Evolutionary conservation across 2,329 filamentous ascomycete species (phyloP), one percentile per base, ranked within the genome.

Genomic region (Paracamarosporium sp.): DNA sequence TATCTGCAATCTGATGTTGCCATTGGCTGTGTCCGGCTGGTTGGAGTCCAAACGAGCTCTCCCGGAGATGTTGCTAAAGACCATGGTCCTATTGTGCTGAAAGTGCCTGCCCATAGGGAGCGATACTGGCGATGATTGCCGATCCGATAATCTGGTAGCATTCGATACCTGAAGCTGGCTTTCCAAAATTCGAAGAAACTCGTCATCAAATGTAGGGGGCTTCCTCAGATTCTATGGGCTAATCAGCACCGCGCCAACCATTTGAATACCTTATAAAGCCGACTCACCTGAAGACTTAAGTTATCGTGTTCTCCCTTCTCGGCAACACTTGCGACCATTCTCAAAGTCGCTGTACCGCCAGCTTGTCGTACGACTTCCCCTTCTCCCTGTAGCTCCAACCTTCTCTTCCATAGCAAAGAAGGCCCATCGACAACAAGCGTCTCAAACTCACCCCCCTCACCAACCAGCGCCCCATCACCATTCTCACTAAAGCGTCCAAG

Each of bases 381-480:
- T 95, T 81, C 79, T 57, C 87, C 77, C 50, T 78, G 82, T 4
- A 97, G 80, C 40, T 82, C 79, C 60, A 98, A 90, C 50, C 82
- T 85, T 63, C 83, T 85, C 77, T 85, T 89, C 83, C 95, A 97
- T 58, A 97, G 74, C 48, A 80, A 79, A 0, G 71, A 68, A 8
- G 94, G 94, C 11, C 94, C 95, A 76, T 93, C 87, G 33, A 98
- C 71, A 43, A 95, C 92, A 51, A 98, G 80, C 28, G 93, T 98
- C 83, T 98, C 95, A 76, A 96, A 98, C 80, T 98, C 95, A 3
- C 95, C 95, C 5, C 95, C 95, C 75, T 98, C 95, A 1, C 95
- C 95, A 17, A 98, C 79, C 9, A 93, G 86, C 8, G 91, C 90
- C 0, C 91, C 92, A 61, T 83, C 79, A 59, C 85, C 80, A 69